Conservation (phyloP, 495 filamentous ascomycete genomes). For the Letharia lupina region DNA sequence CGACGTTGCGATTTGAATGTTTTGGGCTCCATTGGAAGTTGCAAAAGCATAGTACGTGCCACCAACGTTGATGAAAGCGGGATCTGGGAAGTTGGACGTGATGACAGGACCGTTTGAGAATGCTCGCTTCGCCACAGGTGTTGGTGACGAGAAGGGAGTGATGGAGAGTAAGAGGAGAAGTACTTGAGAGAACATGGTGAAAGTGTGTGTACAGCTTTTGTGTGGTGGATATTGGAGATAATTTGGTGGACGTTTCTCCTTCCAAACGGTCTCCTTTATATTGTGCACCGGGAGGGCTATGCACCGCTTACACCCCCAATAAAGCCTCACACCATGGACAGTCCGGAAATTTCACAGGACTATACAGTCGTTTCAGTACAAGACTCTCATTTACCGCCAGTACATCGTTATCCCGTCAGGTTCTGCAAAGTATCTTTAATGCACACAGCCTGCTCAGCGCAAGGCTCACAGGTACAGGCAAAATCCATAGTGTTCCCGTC, state of each 20-base stretch:
- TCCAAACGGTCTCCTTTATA: no score
- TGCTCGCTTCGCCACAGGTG: constrained; percentile 18
- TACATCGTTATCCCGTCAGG: background rate
- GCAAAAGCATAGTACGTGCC: constrained; percentile 33
- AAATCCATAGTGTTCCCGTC: background rate
- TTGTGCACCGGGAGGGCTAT: background rate
- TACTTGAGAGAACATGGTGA: background rate
- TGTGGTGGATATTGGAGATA: background rate
- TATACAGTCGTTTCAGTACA: background rate
- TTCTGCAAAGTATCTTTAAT: background rate
- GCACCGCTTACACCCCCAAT: background rate
- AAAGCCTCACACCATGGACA: background rate
- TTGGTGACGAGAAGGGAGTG: constrained; percentile 7
- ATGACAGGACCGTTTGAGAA: constrained; percentile 26
- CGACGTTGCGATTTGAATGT: constrained; percentile 24
- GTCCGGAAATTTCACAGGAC: background rate
- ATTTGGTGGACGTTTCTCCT: no score
- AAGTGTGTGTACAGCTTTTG: background rate
- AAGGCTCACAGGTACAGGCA: background rate
- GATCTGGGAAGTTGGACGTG: constrained; percentile 31
- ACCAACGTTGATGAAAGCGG: constrained; percentile 27
- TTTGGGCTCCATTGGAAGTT: constrained; percentile 21
- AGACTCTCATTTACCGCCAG: background rate
- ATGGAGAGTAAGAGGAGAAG: constrained; percentile 7
- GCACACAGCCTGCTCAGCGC: background rate